Evolutionary conservation across 1,284 basidiomycete genomes (phyloP).

Genomic region (Leccinum pachyderme): DNA sequence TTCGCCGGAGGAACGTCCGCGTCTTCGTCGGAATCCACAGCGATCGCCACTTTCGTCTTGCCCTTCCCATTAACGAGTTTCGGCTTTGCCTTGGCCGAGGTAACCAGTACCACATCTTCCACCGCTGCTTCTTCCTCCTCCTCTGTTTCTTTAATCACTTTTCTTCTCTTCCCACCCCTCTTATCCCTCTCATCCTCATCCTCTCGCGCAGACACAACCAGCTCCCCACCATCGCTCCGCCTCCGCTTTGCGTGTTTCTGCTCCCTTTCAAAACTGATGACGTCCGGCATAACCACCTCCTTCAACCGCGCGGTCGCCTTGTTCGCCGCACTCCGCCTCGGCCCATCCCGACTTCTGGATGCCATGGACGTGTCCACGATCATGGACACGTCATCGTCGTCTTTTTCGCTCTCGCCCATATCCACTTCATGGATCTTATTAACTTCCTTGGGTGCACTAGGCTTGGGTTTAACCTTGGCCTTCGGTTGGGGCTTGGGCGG

Average conservation of each 20-base stretch:
- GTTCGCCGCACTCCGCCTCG: constrained; percentile 60
- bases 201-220: constrained; percentile 13
- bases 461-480: constrained; percentile 10
- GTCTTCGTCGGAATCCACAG: constrained; percentile 11
- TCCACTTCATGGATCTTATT: neutral
- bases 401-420: neutral
- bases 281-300: constrained; percentile 74
- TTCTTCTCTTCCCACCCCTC: constrained; percentile 24
- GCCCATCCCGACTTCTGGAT: constrained; percentile 22
- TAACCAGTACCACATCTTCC: constrained; percentile 22
- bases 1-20: constrained; percentile 11
- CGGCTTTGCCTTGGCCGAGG: constrained; percentile 33
- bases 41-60: constrained; percentile 19
- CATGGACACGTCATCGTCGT: constrained; percentile 7
- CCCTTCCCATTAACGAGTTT: constrained; percentile 27
- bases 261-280: constrained; percentile 66
- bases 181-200: constrained; percentile 3
- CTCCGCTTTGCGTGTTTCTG: constrained; percentile 42
- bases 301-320: constrained; percentile 62
- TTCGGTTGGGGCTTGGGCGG: neutral
- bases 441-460: neutral
- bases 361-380: constrained; percentile 7
- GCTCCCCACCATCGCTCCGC: constrained; percentile 24
- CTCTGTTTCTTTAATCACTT: constrained; percentile 14
- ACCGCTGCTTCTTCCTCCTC: constrained; percentile 32